Evolutionary conservation across 768 basidiomycete species (phyloP).

Genomic region (Naganishia antarctica): DNA sequence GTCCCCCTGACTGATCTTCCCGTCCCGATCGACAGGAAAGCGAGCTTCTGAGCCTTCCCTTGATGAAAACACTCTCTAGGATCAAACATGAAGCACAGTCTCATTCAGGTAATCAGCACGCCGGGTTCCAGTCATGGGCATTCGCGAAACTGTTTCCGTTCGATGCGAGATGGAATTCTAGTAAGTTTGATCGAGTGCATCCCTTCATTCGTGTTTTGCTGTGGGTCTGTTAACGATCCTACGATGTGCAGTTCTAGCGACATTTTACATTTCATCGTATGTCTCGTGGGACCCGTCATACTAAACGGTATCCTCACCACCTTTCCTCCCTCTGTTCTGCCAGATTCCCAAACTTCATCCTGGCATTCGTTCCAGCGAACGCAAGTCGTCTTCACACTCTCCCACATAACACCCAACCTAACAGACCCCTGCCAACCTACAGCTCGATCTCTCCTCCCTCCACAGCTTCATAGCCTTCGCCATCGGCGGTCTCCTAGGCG

Average conservation of each 20-base stretch:
- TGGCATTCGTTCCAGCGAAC: slow-evolving; percentile 78
- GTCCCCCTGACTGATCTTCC: not conserved
- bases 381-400: not conserved
- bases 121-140: slow-evolving; percentile 22
- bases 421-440: slow-evolving; percentile 51
- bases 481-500: slow-evolving; percentile 86
- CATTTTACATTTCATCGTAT: slow-evolving; percentile 94
- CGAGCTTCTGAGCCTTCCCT: not conserved
- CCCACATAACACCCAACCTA: not conserved
- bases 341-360: slow-evolving; percentile 89
- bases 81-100: slow-evolving; percentile 6
- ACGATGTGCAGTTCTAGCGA: slow-evolving; percentile 62
- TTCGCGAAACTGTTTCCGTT: slow-evolving; percentile 26
- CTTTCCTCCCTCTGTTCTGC: slow-evolving; percentile 37
- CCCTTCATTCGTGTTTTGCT: not conserved
- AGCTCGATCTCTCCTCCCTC: slow-evolving; percentile 71
- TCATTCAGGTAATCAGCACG: not conserved
- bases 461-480: slow-evolving; percentile 95
- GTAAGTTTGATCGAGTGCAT: slow-evolving; percentile 3
- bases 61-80: not conserved
- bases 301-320: slow-evolving; percentile 23
- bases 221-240: no score
- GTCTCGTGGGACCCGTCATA: slow-evolving; percentile 50
- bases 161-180: slow-evolving; percentile 26
- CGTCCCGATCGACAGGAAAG: not conserved